Percentiles rank a stretch among this genome's conserved stretches.
Conservation (phyloP, 2,329 filamentous ascomycete species). For the Colletotrichum melonis region DNA sequence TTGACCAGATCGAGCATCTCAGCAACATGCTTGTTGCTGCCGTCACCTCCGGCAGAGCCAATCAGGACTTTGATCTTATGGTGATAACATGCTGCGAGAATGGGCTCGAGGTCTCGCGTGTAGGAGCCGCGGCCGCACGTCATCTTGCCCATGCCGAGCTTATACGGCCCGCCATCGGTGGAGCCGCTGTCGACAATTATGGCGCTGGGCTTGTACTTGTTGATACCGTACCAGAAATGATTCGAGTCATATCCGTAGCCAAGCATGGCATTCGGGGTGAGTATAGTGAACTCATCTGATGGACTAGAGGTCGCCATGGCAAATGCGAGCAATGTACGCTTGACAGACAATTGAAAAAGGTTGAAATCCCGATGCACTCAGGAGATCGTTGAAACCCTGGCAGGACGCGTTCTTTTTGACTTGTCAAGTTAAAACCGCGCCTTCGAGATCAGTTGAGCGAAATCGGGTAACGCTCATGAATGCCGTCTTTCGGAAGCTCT, state of each 20-base stretch:
- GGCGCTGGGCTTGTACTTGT: constrained; percentile 45
- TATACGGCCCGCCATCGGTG: constrained; percentile 51
- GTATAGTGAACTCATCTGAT: constrained; percentile 38
- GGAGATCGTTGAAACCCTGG: no score
- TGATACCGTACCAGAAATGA: constrained; percentile 42
- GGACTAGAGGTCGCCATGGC: neutral
- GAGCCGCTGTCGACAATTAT: constrained; percentile 50
- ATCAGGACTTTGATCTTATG: constrained; percentile 54
- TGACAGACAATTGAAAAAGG: no score
- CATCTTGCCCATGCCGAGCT: constrained; percentile 53
- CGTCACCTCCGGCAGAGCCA: constrained; percentile 59
- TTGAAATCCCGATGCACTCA: no score
- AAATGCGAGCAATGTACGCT: neutral
- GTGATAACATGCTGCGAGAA: constrained; percentile 48
- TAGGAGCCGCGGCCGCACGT: constrained; percentile 54
- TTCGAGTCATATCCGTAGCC: constrained; percentile 58
- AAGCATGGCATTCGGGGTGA: constrained; percentile 61
- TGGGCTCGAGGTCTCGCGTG: constrained; percentile 51
- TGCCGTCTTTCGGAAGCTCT: no score
- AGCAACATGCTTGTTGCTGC: constrained; percentile 53
- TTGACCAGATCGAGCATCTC: constrained; percentile 51
- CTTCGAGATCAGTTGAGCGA: no score
- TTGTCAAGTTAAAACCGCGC: no score
- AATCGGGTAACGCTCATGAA: no score
- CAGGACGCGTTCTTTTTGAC: no score